Base-by-base conservation (phyloP, 2,329 filamentous ascomycete species). In the Amauroascus niger region DNA sequence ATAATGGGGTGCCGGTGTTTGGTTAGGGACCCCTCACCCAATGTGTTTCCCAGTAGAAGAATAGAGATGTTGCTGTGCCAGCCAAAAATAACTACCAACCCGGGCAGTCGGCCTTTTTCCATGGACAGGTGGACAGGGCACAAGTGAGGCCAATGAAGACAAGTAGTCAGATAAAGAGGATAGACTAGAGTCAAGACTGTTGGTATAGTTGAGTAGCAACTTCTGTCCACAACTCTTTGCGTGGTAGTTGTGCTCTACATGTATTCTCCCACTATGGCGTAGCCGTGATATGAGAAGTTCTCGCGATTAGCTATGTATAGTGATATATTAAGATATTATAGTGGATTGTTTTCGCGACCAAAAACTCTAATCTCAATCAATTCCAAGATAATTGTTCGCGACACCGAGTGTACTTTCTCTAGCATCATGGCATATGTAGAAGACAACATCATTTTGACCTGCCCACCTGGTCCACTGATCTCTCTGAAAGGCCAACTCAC, bases 61-160 rank as follows among this genome's bases (percentile, higher is more conserved):
- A 45, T 28, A 45, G 22, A 20, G 41, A 20, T 45, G 41, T 45
- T 20, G 41, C 41, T 45, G 41, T 45, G 41, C 41, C 41, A 45
- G 41, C 41, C 41, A 26, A 45, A 45, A 45, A 45, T 14, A 45
- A 45, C 41, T 22, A 45, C 41, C 20, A 45, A 45, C 41, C 20
- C 41, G 16, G 41, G 26, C 26, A 30, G 26, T 30, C 18, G 16
- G 11, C 14, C 22, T 45, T 45, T 22, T 45, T 45, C 16, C 20
- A 45, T 16, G 14, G 41, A 45, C 41, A 45, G 41, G 41, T 45
- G 41, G 41, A 45, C 41, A 45, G 41, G 41, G 41, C 16, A 45
- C 41, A 45, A 45, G 41, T 16, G 16, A 45, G 18, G 41, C 22
- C 41, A 14, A 45, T n/a, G 41, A 45, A 45, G 41, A 45, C 41